Conservation (phyloP, 805 yeast genomes). For the Spathaspora gorwiae region DNA sequence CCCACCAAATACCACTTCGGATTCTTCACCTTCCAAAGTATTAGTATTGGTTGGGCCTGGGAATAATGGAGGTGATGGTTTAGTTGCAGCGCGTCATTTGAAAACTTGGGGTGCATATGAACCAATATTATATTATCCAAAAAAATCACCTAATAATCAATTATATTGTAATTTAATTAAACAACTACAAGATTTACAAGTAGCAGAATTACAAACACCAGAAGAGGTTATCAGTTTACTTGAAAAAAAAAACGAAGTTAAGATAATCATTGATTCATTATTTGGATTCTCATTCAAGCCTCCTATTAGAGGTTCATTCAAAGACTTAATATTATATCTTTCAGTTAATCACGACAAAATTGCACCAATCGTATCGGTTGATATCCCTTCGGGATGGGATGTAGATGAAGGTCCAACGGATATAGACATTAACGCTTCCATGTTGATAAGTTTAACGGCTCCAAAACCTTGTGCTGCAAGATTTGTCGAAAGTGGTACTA, state of each 20-base stretch:
- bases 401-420: conserved; percentile 76
- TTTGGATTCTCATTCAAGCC: conserved; percentile 94
- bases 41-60: conserved; percentile 91
- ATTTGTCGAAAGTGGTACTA: conserved; percentile 22
- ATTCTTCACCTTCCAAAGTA: conserved; percentile 28
- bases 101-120: conserved; percentile 66
- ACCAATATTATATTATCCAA: conserved; percentile 81
- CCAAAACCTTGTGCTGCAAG: conserved; percentile 81
- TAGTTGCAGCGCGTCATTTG: conserved; percentile 92
- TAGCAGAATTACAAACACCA: conserved; percentile 48
- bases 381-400: conserved; percentile 96
- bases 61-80: conserved; percentile 94
- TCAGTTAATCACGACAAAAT: conserved; percentile 31
- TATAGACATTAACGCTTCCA: conserved; percentile 52
- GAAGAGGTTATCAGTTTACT: conserved; percentile 22
- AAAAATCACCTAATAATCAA: conserved; percentile 46
- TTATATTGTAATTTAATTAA: conserved; percentile 57
- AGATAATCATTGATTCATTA: conserved; percentile 62
- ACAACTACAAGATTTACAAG: conserved; percentile 64
- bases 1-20: conserved; percentile 40
- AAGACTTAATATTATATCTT: conserved; percentile 29
- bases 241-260: conserved; percentile 15
- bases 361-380: conserved; percentile 71
- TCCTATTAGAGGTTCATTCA: conserved; percentile 79
- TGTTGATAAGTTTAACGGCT: conserved; percentile 81